phyloP scores from a whole-genome alignment of 208 protist genomes.

The Leishmania tropica region DNA sequence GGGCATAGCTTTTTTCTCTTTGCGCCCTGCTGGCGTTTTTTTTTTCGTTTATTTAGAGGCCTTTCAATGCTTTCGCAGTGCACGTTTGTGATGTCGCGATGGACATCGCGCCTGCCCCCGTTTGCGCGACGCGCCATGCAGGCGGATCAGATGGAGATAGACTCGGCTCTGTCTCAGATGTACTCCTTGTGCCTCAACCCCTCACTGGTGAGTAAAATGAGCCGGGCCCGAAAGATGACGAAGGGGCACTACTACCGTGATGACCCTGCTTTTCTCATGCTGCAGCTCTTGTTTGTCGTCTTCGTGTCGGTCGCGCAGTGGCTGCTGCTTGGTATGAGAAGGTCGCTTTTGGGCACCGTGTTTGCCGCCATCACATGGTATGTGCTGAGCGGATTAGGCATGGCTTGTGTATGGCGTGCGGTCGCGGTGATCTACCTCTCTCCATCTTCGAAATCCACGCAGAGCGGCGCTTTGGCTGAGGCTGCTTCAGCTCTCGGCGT shows the following conservation, averaged over 20 bases:
- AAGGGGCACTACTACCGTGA: conserved; percentile 98
- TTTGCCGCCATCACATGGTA: conserved; percentile 41
- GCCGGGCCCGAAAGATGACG: conserved; percentile 92
- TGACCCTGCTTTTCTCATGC: conserved; percentile 96
- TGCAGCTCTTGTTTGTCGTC: conserved; percentile 88
- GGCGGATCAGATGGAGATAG: conserved; percentile 92
- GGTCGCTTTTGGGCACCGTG: conserved; percentile 60
- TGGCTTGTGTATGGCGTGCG: conserved; percentile 53
- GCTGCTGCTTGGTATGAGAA: conserved; percentile 24
- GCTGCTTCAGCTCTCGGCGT: neutral
- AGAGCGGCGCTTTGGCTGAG: neutral
- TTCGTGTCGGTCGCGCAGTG: conserved; percentile 65
- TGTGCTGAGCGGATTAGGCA: conserved; percentile 70
- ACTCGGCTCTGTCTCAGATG: conserved; percentile 92
- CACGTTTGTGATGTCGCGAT: conserved; percentile 49
- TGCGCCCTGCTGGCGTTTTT: neutral
- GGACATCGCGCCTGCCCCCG: conserved; percentile 68
- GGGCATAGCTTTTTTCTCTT: neutral
- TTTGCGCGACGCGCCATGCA: conserved; percentile 85
- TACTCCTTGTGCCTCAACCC: conserved; percentile 82
- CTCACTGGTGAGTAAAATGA: conserved; percentile 88
- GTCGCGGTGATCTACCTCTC: conserved; percentile 33
- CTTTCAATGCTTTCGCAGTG: conserved; percentile 22
- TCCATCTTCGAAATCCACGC: conserved; percentile 7
- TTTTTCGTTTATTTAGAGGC: neutral